Base-by-base conservation (phyloP, 2,329 filamentous ascomycete species). In the Sordariomycetes sp. region DNA sequence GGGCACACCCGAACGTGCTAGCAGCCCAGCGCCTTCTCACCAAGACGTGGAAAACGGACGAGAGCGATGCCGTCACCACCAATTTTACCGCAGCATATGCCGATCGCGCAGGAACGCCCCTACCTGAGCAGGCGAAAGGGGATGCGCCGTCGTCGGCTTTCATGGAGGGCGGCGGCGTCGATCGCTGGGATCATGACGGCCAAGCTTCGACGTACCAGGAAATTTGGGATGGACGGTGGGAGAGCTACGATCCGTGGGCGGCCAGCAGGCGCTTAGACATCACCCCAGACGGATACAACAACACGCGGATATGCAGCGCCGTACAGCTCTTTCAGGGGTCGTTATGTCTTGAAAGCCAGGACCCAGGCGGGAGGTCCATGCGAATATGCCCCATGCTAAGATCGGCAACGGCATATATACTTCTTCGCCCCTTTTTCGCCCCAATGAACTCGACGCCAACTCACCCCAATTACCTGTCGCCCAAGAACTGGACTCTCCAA, bases 321-420 rank as follows among this genome's bases (percentile, higher is more conserved):
- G 82, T 87, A 52, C 71, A 84, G 32, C 83, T 86, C 68, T 83
- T 81, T 48, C 83, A 88, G 51, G 85, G 82, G 34, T 86, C 82
- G 79, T 55, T 90, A 10, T 66, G 68, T 19, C 72, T 88, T 55
- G 78, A 71, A 16, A 59, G 66, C 17, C 79, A 77, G 2, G 69
- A 68, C 0, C 75, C 79, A 0, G 70, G 69, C 8, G 76, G 86
- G 49, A 82, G 82, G 7, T 82, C 78, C 0, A 60, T 90, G 10
- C 70, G 78, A 14, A 74, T 88, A 4, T 86, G 83, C 46, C 83
- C 83, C 1, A 66, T 86, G 42, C 57, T 87, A 19, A 66, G 68
- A 31, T 70, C 80, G 35, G 76, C 82, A 9, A 87, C 82, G 0
- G 76, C 82, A 2, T 90, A 90, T 55, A 76, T 78, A 43, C 69